Conservation (phyloP, 2,329 filamentous ascomycete species). For the Sporothrix brunneoviolacea region DNA sequence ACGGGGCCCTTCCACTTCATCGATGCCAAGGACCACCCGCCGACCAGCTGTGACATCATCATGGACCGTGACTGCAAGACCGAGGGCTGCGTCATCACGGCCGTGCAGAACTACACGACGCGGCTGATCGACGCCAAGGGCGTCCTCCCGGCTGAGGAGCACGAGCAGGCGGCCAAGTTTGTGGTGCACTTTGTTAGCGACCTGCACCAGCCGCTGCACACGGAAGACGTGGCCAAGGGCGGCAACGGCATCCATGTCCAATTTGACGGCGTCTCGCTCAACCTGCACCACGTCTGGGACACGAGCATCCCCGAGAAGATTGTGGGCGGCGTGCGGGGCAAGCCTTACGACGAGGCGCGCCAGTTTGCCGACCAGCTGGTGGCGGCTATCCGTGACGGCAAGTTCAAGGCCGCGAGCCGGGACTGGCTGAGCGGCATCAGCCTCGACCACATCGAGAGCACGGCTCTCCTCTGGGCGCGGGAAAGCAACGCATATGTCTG, state of each 20-base stretch:
- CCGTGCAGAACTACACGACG: slow-evolving; percentile 54
- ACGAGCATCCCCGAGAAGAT: slow-evolving; percentile 60
- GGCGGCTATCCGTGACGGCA: slow-evolving; percentile 47
- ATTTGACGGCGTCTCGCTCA: slow-evolving; percentile 51
- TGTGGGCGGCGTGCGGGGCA: slow-evolving; percentile 49
- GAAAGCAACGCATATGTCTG: slow-evolving; percentile 59
- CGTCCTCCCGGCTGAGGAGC: slow-evolving; percentile 36
- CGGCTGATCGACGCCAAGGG: slow-evolving; percentile 39
- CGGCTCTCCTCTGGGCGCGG: slow-evolving; percentile 56
- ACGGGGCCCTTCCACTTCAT: slow-evolving; percentile 62
- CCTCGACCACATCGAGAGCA: slow-evolving; percentile 46
- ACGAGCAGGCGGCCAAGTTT: slow-evolving; percentile 58
- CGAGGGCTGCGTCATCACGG: slow-evolving; percentile 55
- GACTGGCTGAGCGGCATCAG: slow-evolving; percentile 52
- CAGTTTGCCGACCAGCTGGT: slow-evolving; percentile 53
- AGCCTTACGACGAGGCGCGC: slow-evolving; percentile 43
- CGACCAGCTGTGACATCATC: slow-evolving; percentile 49
- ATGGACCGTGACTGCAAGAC: slow-evolving; percentile 55
- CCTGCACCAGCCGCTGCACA: slow-evolving; percentile 62
- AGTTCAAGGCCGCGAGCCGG: slow-evolving; percentile 42
- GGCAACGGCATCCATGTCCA: slow-evolving; percentile 62
- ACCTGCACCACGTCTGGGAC: slow-evolving; percentile 71
- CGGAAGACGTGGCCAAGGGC: slow-evolving; percentile 56
- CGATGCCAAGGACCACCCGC: slow-evolving; percentile 59
- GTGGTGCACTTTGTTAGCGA: slow-evolving; percentile 63